Base-by-base conservation (phyloP, 2,329 filamentous ascomycete genomes). In the Dactylellina drechsleri region DNA sequence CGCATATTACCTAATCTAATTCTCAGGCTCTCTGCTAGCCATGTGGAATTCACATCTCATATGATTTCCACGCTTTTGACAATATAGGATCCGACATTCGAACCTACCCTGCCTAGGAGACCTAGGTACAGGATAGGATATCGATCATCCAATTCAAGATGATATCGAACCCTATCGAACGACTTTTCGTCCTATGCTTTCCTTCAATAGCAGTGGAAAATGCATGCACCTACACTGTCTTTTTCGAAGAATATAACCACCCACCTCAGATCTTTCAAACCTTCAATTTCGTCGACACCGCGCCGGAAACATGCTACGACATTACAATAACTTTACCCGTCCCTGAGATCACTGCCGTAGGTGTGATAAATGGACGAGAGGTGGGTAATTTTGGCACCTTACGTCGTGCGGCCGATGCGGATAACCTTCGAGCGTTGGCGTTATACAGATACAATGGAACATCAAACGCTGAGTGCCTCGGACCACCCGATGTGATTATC, bases 341-440 rank as follows among this genome's bases (percentile, higher is more conserved):
- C 13, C 49, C 56, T 0, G 57, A 61, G 26, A 62, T 66, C 18
- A 56, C 40, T 6, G 62, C 45, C 7, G 47, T 75, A 10, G 71
- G 62, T 1, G 15, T 68, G 2, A 75, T 75, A 41, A 75, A 75
- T 23, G 62, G 62, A 13, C 13, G 20, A 3, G 13, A 67, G 0
- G 57, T 64, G n/a, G 47, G 53, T 13, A 31, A 18, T 8, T 15
- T 40, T 13, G 41, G 15, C 15, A 26, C 18, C 18, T 36, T 12
- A 16, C 4, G 0, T 12, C 41, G 57, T 6, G 23, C 2, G 5
- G 57, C 4, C 5, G 26, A 23, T 7, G 28, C 50, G 2, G 41
- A 74, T 16, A 66, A 66, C 23, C 50, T 75, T 4, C 10, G 20
- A 40, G 71, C 71, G 3, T 31, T 75, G 20, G 64, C 64, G 31